phyloP scores from a whole-genome alignment of 192 early-diverging fungal genomes.

The Funneliformis mosseae region DNA sequence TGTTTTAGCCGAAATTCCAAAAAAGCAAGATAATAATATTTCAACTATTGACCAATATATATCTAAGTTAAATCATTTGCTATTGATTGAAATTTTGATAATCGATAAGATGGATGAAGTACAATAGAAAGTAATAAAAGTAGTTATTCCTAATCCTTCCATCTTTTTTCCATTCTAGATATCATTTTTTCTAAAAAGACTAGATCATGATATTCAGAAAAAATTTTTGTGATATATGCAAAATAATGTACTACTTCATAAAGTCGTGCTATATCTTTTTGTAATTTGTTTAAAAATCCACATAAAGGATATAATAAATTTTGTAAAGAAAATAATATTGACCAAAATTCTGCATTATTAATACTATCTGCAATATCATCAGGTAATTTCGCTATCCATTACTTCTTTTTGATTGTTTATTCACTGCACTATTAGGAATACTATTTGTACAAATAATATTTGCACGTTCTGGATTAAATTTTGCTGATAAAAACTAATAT shows the following conservation, averaged over 20 bases:
- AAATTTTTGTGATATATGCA: neutral
- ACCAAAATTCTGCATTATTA: neutral
- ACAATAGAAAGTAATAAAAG: slow-evolving; percentile 7
- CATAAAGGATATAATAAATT: neutral
- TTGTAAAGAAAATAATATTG: slow-evolving; percentile 8
- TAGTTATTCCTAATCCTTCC: neutral
- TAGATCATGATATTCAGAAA: no score
- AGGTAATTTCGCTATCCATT: neutral
- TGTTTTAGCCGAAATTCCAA: neutral
- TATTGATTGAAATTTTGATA: neutral
- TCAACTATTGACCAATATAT: neutral
- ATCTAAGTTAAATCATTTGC: neutral
- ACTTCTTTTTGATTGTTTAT: neutral
- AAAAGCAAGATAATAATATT: neutral
- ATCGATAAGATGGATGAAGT: neutral
- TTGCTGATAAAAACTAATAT: neutral
- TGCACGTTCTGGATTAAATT: neutral
- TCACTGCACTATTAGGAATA: neutral
- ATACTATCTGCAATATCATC: neutral
- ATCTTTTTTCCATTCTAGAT: slow-evolving; percentile 7
- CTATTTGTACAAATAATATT: neutral
- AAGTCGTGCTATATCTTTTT: neutral
- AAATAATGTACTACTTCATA: slow-evolving; percentile 19
- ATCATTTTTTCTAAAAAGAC: neutral
- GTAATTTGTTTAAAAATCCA: no score